These are phyloP conservation scores for Saccharomycopsis oosterbeekiorum DNA, from an alignment of 805 yeast species.

Conservation along the genomic window DNA sequence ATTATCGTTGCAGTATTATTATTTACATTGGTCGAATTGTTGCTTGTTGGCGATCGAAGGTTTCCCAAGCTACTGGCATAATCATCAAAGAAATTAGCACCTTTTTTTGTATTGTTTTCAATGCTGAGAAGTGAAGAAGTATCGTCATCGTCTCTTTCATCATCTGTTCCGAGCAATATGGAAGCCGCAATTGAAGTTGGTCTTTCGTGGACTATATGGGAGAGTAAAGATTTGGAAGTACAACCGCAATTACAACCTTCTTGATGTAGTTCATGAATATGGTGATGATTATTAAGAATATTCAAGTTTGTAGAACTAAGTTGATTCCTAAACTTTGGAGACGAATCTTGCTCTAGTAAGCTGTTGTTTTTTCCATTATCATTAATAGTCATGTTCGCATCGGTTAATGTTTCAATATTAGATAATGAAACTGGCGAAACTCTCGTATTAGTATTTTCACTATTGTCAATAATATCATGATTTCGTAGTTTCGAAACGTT, in stretches of 20 bases:
- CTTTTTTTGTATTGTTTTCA: constrained; percentile 9
- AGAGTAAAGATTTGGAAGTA: constrained; percentile 29
- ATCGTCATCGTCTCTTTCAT: constrained; percentile 37
- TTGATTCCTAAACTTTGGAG: constrained; percentile 4
- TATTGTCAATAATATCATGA: neutral
- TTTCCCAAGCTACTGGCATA: constrained; percentile 9
- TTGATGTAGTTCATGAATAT: constrained; percentile 29
- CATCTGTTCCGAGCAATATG: constrained; percentile 35
- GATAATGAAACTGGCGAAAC: neutral
- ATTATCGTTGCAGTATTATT: constrained; percentile 1
- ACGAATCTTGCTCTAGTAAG: neutral
- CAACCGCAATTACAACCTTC: constrained; percentile 49
- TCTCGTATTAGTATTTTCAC: neutral
- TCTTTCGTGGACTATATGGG: constrained; percentile 47
- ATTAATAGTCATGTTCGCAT: neutral
- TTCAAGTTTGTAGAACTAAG: constrained; percentile 29
- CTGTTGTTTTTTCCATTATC: neutral
- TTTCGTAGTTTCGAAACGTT: neutral
- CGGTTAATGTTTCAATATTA: neutral
- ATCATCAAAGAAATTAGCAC: constrained; percentile 14
- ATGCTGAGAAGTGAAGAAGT: constrained; percentile 22
- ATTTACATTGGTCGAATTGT: neutral
- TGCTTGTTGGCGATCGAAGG: neutral
- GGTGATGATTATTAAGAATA: constrained; percentile 24
- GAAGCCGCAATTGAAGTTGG: constrained; percentile 63